Evolutionary conservation across 169 alveolate genomes (phyloP).

Genomic region (Fabrea salina): DNA sequence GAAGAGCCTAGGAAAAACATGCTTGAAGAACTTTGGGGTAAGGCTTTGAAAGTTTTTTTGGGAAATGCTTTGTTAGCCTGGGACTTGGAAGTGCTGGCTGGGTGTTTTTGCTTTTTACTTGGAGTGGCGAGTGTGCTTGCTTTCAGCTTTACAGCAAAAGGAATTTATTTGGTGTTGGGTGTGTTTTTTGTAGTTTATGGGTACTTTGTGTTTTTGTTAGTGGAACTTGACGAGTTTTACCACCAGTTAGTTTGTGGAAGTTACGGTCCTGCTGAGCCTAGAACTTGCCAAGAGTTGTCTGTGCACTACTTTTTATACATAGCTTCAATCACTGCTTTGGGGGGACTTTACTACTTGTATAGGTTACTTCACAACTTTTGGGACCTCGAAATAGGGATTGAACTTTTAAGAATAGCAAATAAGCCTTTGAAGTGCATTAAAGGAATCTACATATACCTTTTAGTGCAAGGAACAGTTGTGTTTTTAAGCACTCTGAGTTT

Average conservation of each 20-base stretch:
- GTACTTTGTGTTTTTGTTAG: background rate
- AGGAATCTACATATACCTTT: background rate
- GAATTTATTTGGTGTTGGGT: no score
- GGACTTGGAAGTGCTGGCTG: background rate
- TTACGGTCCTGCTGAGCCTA: constrained; percentile 23
- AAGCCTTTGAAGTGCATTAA: background rate
- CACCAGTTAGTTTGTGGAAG: constrained; percentile 2
- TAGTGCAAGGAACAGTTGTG: background rate
- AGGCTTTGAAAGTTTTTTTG: background rate
- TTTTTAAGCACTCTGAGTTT: background rate
- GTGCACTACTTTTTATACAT: background rate
- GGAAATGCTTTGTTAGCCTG: background rate
- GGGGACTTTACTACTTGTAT: background rate
- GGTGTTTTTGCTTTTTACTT: background rate
- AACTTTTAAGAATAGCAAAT: background rate
- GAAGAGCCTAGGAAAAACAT: background rate
- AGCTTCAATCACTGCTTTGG: background rate
- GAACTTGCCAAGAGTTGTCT: background rate
- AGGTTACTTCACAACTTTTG: background rate
- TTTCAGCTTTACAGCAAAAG: no score
- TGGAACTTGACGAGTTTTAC: background rate
- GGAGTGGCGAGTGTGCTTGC: constrained; percentile 3
- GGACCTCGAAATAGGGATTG: background rate
- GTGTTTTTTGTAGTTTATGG: background rate
- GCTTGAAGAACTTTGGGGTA: background rate